A percentile compares a stretch with the other conserved stretches of the same genome.
Conservation (phyloP, 441 rosid species). For the Euphorbia celastroides region DNA sequence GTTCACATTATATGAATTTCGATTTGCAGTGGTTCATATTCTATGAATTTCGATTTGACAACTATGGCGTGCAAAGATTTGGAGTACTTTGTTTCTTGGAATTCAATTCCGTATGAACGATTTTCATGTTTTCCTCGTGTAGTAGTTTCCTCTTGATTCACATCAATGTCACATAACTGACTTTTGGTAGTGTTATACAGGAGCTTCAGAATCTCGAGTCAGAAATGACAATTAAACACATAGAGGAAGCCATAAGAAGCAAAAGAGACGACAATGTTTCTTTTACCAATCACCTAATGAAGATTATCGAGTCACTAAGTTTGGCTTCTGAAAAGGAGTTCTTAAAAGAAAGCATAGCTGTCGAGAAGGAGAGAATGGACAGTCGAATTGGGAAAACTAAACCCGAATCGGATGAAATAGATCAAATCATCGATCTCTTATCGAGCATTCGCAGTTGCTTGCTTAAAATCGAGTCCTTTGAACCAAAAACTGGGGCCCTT, state of each 20-base stretch:
- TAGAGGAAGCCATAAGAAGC: constrained; percentile 46
- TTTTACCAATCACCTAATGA: constrained; percentile 37
- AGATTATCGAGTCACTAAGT: constrained; percentile 49
- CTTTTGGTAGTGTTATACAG: constrained; percentile 36
- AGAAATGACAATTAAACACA: constrained; percentile 39
- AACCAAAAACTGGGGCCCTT: constrained; percentile 48
- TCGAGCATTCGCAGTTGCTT: constrained; percentile 58
- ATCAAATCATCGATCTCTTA: constrained; percentile 49
- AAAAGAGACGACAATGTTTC: constrained; percentile 41
- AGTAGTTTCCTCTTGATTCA: constrained; percentile 7
- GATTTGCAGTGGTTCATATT: too few relatives aligned
- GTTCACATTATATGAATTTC: too few relatives aligned
- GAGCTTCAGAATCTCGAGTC: constrained; percentile 48
- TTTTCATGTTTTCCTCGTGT: constrained; percentile 7
- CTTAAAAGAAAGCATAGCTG: constrained; percentile 69
- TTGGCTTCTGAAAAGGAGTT: constrained; percentile 59
- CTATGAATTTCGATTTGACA: too few relatives aligned
- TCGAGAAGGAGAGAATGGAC: constrained; percentile 67
- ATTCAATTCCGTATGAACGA: not conserved
- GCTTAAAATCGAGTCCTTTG: constrained; percentile 52
- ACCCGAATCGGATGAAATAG: constrained; percentile 34
- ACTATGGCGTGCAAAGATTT: too few relatives aligned
- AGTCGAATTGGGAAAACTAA: constrained; percentile 30
- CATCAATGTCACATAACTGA: constrained; percentile 26
- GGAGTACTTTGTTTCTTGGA: not conserved